phyloP scores from a whole-genome alignment of 345 rosid species.

The Populus nigra region DNA sequence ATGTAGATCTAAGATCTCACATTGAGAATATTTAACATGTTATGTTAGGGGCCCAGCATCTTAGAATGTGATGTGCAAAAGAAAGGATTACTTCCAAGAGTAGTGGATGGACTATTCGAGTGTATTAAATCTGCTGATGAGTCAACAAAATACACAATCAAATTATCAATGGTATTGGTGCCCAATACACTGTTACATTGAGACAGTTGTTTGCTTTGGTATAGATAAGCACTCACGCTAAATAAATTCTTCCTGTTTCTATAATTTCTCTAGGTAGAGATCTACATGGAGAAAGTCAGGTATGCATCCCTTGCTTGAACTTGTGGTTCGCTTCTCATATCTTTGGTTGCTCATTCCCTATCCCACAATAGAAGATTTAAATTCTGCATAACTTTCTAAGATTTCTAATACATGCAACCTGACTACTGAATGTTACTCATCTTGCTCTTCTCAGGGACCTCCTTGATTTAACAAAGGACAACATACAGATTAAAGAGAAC shows the following conservation, averaged over 20 bases:
- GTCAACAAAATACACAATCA: conserved; percentile 45
- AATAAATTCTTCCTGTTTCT: conserved; percentile 6
- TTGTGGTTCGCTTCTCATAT: neutral
- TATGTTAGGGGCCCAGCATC: conserved; percentile 59
- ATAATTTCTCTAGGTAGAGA: conserved; percentile 60
- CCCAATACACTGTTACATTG: neutral
- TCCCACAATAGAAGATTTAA: neutral
- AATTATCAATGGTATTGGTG: conserved; percentile 72
- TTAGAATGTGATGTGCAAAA: conserved; percentile 48
- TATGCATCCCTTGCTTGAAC: conserved; percentile 7
- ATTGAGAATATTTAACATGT: conserved; percentile 11
- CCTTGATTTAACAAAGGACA: conserved; percentile 73
- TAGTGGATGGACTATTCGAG: conserved; percentile 64
- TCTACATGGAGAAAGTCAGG: conserved; percentile 98
- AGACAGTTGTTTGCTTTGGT: neutral
- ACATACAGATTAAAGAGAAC: conserved; percentile 78
- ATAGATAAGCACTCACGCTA: neutral
- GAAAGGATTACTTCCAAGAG: conserved; percentile 76
- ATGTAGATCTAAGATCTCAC: neutral
- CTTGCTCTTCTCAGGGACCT: conserved; percentile 56
- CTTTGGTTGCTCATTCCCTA: neutral
- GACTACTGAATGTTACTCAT: neutral
- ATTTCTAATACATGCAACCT: neutral
- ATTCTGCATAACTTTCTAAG: neutral
- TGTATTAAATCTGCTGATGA: conserved; percentile 43